Conservation (phyloP, 73 alveolate species). For the Effrenium voratum region DNA sequence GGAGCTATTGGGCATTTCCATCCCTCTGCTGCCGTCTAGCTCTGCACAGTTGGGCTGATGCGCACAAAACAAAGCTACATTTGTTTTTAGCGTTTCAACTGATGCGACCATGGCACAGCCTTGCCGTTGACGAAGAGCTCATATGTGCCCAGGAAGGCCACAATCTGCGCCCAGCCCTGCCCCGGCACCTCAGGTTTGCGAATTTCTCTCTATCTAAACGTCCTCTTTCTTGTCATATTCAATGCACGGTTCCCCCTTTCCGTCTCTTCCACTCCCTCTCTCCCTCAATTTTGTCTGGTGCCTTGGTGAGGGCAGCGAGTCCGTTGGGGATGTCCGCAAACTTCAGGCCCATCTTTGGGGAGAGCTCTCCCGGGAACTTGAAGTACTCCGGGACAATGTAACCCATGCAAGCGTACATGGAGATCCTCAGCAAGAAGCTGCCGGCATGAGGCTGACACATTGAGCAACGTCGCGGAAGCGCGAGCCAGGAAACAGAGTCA, state of each 20-base stretch:
- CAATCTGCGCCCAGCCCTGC: slow-evolving; percentile 82
- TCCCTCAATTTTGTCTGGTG: no score
- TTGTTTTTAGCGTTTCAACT: background rate
- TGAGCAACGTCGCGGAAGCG: no score
- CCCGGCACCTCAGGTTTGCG: slow-evolving; percentile 36
- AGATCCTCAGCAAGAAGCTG: slow-evolving; percentile 22
- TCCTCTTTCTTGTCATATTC: background rate
- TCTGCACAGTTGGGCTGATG: no score
- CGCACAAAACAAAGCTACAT: no score
- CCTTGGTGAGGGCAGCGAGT: slow-evolving; percentile 62
- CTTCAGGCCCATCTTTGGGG: slow-evolving; percentile 68
- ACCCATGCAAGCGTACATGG: slow-evolving; percentile 50
- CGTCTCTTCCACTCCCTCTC: background rate
- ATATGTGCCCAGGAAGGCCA: slow-evolving; percentile 55
- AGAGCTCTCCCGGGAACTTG: slow-evolving; percentile 42
- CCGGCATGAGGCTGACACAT: no score
- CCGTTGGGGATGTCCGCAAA: slow-evolving; percentile 71
- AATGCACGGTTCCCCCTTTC: no score
- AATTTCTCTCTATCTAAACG: background rate
- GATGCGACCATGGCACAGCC: slow-evolving; percentile 21
- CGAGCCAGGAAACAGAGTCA: no score
- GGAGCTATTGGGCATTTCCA: no score
- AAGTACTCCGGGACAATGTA: slow-evolving; percentile 64
- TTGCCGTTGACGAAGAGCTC: slow-evolving; percentile 75
- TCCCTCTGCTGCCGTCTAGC: no score